phyloP scores from a whole-genome alignment of 1,284 basidiomycete species.

The Microbotryum intermedium region DNA sequence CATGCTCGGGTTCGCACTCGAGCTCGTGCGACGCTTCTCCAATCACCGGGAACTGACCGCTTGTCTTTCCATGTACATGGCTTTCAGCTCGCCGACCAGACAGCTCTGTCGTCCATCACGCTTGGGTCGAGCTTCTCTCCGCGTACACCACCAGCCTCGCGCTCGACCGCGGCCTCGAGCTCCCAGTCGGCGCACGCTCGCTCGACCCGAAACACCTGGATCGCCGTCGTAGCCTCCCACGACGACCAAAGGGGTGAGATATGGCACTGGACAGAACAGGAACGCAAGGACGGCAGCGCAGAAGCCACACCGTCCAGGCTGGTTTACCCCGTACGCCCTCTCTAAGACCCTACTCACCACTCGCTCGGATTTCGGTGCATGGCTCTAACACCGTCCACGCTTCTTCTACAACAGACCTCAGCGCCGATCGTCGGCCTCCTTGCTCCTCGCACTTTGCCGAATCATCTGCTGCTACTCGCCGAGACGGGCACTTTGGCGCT shows the following conservation, averaged over 20 bases:
- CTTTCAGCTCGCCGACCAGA: conserved; percentile 25
- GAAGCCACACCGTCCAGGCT: conserved; percentile 22
- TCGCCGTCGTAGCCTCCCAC: conserved; percentile 13
- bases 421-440: conserved; percentile 18
- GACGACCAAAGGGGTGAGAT: conserved; percentile 20
- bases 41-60: too few relatives aligned
- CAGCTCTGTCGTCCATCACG: conserved; percentile 26
- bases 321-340: conserved; percentile 19
- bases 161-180: conserved; percentile 14
- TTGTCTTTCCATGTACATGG: neutral
- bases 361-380: neutral
- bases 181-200: conserved; percentile 26
- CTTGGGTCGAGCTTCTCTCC: conserved; percentile 26
- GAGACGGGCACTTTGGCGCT: conserved; percentile 22
- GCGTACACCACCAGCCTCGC: conserved; percentile 19
- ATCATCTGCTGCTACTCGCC: conserved; percentile 25
- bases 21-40: too few relatives aligned
- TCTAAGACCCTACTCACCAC: neutral
- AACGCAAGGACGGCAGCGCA: conserved; percentile 27
- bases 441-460: conserved; percentile 24
- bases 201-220: conserved; percentile 23
- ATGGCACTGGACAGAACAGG: conserved; percentile 29
- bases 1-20: too few relatives aligned
- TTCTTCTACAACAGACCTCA: conserved; percentile 9
- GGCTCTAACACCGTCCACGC: too few relatives aligned